Evolutionary conservation across 1,139 yeast species (phyloP), one percentile per base, ranked within the genome.

Genomic region (Hansenula sp.): DNA sequence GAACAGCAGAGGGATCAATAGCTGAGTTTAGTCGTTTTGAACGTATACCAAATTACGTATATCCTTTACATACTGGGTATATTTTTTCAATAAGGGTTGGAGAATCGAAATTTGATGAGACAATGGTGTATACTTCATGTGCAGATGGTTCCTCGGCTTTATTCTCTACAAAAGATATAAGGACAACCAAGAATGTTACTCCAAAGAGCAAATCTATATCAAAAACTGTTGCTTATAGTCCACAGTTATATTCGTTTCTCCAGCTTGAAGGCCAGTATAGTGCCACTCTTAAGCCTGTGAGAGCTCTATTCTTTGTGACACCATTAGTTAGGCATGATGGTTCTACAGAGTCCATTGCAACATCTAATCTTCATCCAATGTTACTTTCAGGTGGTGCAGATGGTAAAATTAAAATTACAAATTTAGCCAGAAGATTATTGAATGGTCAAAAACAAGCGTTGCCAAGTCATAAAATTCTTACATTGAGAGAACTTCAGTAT

Each of bases 1-100:
- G 95, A 0, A 71, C 81, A 8, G 62, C 70, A 1, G 75, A 77
- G 42, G 97, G 97, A 0, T 68, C 67, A 29, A 61, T 88, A 8
- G 82, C 81, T 0, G 94, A 85, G 53, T 82, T 75, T 51, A 67
- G 73, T 24, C 55, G 83, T 1, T 41, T 53, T 1, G 58, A 61
- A 4, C 37, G 51, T 0, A 42, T 55, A 1, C 89, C 89, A 0
- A 74, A 82, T 0, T 81, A 63, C 34, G 55, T 66, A 26, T 51
- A 56, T 21, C 71, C 73, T 14, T 53, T 79, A 1, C 73, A 77
- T 25, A 74, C 74, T 12, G 70, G 80, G 2, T 70, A 77, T 21
- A 68, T 84, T 8, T 57, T 70, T 9, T 60, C 75, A 1, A 50
- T 82, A 1, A 50, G 68, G 3, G 62, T 69, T 1, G 77, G 71